phyloP scores from a whole-genome alignment of 805 yeast species.

The Saccharomycopsis fermentans region DNA sequence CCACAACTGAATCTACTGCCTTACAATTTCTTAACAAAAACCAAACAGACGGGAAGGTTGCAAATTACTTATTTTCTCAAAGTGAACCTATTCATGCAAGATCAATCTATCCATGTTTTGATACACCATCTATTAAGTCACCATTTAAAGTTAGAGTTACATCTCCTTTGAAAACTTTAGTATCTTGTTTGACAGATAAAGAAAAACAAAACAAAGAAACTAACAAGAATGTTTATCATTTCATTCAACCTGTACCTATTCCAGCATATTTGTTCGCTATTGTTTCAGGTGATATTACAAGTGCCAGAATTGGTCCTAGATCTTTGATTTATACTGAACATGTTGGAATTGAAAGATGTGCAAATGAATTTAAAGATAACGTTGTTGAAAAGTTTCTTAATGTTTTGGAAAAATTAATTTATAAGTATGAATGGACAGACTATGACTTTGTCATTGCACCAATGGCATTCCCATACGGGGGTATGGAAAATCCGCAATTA shows the following conservation, averaged over 20 bases:
- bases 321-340: slow-evolving; percentile 79
- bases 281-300: slow-evolving; percentile 70
- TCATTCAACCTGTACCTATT: slow-evolving; percentile 70
- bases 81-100: slow-evolving; percentile 89
- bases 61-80: slow-evolving; percentile 75
- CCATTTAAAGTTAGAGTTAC: slow-evolving; percentile 46
- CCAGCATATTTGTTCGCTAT: slow-evolving; percentile 78
- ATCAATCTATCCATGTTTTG: slow-evolving; percentile 80
- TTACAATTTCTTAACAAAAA: slow-evolving; percentile 72
- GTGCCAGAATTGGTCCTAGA: slow-evolving; percentile 72
- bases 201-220: slow-evolving; percentile 18
- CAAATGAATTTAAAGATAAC: slow-evolving; percentile 72
- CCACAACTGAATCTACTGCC: slow-evolving; percentile 73
- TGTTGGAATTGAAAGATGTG: slow-evolving; percentile 50
- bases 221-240: slow-evolving; percentile 31
- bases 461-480: slow-evolving; percentile 76
- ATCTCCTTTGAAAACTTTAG: slow-evolving; percentile 60
- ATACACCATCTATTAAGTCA: slow-evolving; percentile 78
- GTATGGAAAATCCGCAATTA: slow-evolving; percentile 91
- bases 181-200: slow-evolving; percentile 51
- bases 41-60: slow-evolving; percentile 61
- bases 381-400: slow-evolving; percentile 64
- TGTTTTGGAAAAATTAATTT: slow-evolving; percentile 68
- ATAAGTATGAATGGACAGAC: slow-evolving; percentile 74
- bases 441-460: slow-evolving; percentile 78